Conservation (phyloP, 331 rosid species). For the Malus hybrid region DNA sequence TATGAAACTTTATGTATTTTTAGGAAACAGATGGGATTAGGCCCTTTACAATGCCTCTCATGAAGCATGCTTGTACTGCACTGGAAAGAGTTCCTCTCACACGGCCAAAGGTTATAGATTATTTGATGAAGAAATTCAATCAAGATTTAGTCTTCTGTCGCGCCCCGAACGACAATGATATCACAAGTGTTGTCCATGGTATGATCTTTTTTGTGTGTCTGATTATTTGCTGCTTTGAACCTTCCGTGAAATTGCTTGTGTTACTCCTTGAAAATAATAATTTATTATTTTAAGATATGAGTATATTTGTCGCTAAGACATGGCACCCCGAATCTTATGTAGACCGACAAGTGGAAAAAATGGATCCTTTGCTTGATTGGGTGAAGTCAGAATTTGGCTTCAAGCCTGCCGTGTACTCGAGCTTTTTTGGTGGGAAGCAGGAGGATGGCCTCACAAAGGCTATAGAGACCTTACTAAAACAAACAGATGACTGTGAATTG, state of each 20-base stretch:
- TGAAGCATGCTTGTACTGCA: conserved; percentile 93
- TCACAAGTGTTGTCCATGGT: conserved; percentile 67
- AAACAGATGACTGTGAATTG: conserved; percentile 79
- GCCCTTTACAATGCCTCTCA: conserved; percentile 94
- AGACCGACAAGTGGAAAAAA: conserved; percentile 79
- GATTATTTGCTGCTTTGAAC: background rate
- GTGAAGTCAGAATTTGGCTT: conserved; percentile 72
- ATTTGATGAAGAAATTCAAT: conserved; percentile 67
- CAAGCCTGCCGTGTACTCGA: conserved; percentile 65
- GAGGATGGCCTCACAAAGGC: conserved; percentile 64
- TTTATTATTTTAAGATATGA: background rate
- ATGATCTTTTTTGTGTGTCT: conserved; percentile 17
- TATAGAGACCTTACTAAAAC: conserved; percentile 51
- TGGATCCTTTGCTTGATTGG: conserved; percentile 83
- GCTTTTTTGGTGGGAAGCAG: conserved; percentile 83
- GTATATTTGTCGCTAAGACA: background rate
- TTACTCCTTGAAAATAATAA: background rate
- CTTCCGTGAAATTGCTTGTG: background rate
- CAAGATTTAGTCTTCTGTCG: conserved; percentile 88
- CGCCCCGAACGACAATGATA: conserved; percentile 59
- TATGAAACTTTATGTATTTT: conserved; percentile 21
- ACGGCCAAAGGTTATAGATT: conserved; percentile 59
- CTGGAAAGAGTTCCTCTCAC: conserved; percentile 90
- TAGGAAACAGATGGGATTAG: conserved; percentile 87
- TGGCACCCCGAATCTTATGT: conserved; percentile 13